A percentile compares a stretch with the other conserved stretches of the same genome.
Evolutionary conservation across 768 basidiomycete species (phyloP).

Genomic region (Phylloporus scabripes): DNA sequence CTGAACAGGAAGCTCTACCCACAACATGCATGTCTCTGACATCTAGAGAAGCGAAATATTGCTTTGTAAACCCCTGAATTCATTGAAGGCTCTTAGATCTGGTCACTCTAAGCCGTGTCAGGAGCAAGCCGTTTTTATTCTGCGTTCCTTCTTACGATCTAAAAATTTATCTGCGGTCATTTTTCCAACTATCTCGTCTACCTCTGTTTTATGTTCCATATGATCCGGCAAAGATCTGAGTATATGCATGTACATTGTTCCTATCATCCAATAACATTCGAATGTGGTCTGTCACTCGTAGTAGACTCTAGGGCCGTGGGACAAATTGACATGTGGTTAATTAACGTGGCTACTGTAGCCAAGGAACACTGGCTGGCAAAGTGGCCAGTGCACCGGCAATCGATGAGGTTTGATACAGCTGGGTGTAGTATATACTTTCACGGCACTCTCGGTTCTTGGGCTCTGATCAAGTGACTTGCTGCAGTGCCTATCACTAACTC

Average conservation of each 20-base stretch:
- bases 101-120: too few relatives aligned
- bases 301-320: conserved; percentile 16
- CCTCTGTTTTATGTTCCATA: conserved; percentile 8
- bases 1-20: conserved; percentile 43
- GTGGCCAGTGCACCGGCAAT: conserved; percentile 8
- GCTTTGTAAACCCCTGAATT: background rate
- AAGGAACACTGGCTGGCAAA: conserved; percentile 1
- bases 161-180: too few relatives aligned
- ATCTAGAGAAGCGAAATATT: conserved; percentile 68
- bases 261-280: conserved; percentile 21
- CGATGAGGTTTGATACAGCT: background rate
- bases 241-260: conserved; percentile 22
- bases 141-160: background rate
- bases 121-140: conserved; percentile 42
- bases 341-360: too few relatives aligned
- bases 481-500: too few relatives aligned
- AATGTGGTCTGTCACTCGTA: conserved; percentile 19
- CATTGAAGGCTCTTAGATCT: too few relatives aligned
- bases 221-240: conserved; percentile 20
- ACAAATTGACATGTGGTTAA: background rate
- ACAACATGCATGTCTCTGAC: conserved; percentile 99
- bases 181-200: conserved; percentile 6
- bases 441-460: background rate
- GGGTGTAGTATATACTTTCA: background rate
- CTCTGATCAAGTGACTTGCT: too few relatives aligned